Conservation (phyloP, 345 rosid species). For the Moringa oleifera region DNA sequence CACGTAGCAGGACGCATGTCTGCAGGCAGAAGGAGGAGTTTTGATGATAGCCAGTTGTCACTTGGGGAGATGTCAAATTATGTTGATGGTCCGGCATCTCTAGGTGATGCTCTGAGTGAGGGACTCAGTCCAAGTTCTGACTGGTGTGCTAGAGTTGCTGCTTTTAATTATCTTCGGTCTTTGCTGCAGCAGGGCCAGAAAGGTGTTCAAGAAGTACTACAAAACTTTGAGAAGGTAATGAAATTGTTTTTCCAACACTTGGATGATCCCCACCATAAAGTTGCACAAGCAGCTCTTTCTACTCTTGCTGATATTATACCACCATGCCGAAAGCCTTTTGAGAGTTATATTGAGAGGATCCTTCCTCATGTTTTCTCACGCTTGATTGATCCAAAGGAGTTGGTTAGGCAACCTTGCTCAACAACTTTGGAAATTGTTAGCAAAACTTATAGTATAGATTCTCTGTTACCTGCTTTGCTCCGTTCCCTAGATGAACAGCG, state of each 20-base stretch:
- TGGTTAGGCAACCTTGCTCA: conserved; percentile 92
- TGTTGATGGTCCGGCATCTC: conserved; percentile 82
- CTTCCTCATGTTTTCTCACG: conserved; percentile 96
- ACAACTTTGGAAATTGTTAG: conserved; percentile 89
- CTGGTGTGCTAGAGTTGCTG: conserved; percentile 96
- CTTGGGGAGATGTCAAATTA: conserved; percentile 73
- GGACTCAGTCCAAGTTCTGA: conserved; percentile 90
- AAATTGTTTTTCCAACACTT: conserved; percentile 94
- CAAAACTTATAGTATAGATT: conserved; percentile 87
- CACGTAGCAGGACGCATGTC: conserved; percentile 73
- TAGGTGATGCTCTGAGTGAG: conserved; percentile 80
- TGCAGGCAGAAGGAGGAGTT: conserved; percentile 86
- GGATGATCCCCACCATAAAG: conserved; percentile 99
- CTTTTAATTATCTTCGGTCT: conserved; percentile 80
- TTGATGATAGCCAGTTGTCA: conserved; percentile 83
- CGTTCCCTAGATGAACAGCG: conserved; percentile 98
- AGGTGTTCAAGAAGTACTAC: conserved; percentile 92
- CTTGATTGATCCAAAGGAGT: conserved; percentile 93
- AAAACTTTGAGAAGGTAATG: conserved; percentile 97
- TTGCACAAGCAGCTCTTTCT: conserved; percentile 98
- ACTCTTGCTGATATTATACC: conserved; percentile 93
- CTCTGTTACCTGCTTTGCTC: conserved; percentile 88
- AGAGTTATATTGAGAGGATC: conserved; percentile 96
- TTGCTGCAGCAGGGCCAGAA: conserved; percentile 89
- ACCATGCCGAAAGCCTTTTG: conserved; percentile 94